These are phyloP conservation scores for Kurtzmaniella quercitrusa DNA, from an alignment of 1,139 yeast genomes.

Conservation along the genomic window DNA sequence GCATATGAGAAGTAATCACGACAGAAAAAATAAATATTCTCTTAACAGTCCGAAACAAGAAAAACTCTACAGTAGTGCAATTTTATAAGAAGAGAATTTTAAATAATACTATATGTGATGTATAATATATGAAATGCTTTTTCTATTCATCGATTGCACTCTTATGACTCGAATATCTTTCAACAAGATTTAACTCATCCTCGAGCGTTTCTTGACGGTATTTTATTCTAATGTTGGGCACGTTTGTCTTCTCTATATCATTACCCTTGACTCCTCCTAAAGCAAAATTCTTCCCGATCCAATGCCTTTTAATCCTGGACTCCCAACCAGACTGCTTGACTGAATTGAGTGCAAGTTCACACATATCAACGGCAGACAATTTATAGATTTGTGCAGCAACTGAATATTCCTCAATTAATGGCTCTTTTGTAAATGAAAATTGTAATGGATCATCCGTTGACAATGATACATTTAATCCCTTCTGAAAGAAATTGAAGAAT, in stretches of 20 bases:
- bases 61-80: neutral
- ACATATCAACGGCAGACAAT: constrained; percentile 91
- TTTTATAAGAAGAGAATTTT: neutral
- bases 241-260: constrained; percentile 89
- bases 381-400: constrained; percentile 98
- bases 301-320: constrained; percentile 73
- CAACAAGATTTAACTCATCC: constrained; percentile 72
- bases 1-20: neutral
- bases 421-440: constrained; percentile 94
- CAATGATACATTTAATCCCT: constrained; percentile 89
- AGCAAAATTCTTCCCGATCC: constrained; percentile 79
- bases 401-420: constrained; percentile 95
- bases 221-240: constrained; percentile 80
- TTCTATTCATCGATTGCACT: neutral
- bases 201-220: constrained; percentile 78
- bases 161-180: constrained; percentile 44
- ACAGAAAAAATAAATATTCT: neutral
- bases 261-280: constrained; percentile 70
- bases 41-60: neutral
- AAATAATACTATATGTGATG: too few relatives aligned
- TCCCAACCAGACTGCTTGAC: constrained; percentile 94
- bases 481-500: constrained; percentile 80
- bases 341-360: constrained; percentile 84
- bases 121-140: too few relatives aligned
- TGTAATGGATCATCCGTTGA: constrained; percentile 77